Conservation (phyloP, 768 basidiomycete species). For the Lentinula guzmanii region DNA sequence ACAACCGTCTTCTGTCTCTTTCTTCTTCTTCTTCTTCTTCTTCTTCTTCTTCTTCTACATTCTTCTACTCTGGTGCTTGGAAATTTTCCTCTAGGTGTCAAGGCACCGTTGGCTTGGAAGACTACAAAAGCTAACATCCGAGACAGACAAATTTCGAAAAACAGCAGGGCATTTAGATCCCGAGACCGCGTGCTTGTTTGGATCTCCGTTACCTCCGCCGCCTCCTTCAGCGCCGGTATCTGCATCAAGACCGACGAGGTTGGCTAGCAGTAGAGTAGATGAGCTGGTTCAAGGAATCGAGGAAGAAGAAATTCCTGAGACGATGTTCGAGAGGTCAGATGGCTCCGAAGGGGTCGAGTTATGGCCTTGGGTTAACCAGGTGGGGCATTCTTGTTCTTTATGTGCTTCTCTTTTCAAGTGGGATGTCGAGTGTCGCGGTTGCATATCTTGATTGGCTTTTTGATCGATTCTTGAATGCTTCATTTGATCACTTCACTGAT, state of each 20-base stretch:
- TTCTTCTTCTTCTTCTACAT: not conserved
- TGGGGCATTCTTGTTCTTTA: constrained; percentile 21
- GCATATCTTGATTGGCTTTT: not conserved
- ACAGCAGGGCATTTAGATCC: not conserved
- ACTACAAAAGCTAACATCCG: not conserved
- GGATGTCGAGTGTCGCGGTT: too few species aligned
- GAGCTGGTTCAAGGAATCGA: constrained; percentile 1
- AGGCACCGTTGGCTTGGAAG: not conserved
- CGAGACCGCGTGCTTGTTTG: not conserved
- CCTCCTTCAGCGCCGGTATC: constrained; percentile 1
- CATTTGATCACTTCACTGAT: not conserved
- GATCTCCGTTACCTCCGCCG: not conserved
- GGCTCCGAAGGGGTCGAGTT: constrained; percentile 57
- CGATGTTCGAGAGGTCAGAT: constrained; percentile 56
- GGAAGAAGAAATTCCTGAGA: constrained; percentile 64
- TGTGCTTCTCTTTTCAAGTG: not conserved
- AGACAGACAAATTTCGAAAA: not conserved
- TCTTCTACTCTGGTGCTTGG: too few species aligned
- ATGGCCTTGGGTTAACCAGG: constrained; percentile 95
- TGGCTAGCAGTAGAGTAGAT: not conserved
- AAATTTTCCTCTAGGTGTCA: too few species aligned
- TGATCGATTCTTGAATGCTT: not conserved
- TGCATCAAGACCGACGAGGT: constrained; percentile 1
- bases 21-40: too few species aligned
- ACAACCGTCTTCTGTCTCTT: not conserved